A percentile compares a stretch with the other conserved stretches of the same genome.
These are phyloP conservation scores for Chaetomidium leptoderma DNA, from an alignment of 495 filamentous ascomycete genomes.

Conservation along the genomic window DNA sequence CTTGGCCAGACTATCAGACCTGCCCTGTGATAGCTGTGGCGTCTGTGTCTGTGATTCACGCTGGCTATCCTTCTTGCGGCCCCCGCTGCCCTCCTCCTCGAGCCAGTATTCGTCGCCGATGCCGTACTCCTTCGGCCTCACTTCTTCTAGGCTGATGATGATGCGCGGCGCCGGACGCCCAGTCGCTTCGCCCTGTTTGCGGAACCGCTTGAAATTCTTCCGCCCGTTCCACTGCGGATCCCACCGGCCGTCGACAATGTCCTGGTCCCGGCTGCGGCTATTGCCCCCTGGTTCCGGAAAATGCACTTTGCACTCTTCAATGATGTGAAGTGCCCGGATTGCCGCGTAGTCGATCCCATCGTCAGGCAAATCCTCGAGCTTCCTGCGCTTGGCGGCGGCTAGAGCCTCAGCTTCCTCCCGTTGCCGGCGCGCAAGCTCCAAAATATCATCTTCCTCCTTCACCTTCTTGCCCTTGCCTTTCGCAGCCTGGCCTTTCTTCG, in stretches of 20 bases:
- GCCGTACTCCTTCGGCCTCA: conserved; percentile 71
- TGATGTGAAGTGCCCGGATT: conserved; percentile 70
- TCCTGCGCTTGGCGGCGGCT: conserved; percentile 56
- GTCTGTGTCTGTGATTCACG: conserved; percentile 23
- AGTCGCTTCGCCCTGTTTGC: conserved; percentile 53
- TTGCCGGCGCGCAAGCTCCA: conserved; percentile 62
- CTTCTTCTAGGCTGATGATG: conserved; percentile 76
- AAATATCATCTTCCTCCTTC: conserved; percentile 57
- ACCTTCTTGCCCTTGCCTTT: conserved; percentile 52
- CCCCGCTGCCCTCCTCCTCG: conserved; percentile 37
- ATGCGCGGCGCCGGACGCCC: conserved; percentile 51
- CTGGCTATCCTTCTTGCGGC: conserved; percentile 30
- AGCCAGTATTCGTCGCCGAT: conserved; percentile 84
- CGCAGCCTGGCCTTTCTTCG: conserved; percentile 18
- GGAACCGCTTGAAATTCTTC: conserved; percentile 94
- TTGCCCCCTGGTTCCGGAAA: conserved; percentile 19
- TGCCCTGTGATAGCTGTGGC: conserved; percentile 10
- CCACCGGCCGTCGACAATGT: conserved; percentile 63
- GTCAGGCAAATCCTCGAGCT: conserved; percentile 47
- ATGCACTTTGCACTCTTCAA: conserved; percentile 72
- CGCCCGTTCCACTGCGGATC: conserved; percentile 90
- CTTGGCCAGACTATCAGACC: background rate
- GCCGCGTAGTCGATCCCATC: conserved; percentile 60
- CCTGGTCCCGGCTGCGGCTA: conserved; percentile 38
- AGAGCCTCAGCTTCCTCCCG: conserved; percentile 66